Evolutionary conservation across 768 basidiomycete species (phyloP), one percentile per base, ranked within the genome.

Genomic region (Phylloporus sp.): DNA sequence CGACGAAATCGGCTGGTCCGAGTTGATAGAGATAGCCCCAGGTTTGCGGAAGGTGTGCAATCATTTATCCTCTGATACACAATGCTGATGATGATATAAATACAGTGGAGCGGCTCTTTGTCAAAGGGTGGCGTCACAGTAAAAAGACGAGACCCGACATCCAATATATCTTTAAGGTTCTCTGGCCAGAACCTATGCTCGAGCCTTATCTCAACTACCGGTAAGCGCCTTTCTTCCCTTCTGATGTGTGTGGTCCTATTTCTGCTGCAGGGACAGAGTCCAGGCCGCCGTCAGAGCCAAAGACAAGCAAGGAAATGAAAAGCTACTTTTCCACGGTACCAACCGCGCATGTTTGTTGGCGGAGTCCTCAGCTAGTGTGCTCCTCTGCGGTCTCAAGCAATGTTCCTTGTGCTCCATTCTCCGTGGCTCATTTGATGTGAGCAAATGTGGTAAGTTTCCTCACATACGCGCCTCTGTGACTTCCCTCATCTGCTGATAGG

Each of bases 251-350:
- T 59, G 40, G 16, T 18, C 55, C 49, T 52, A 41, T 48, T 15
- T 22, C 32, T 52, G 13, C 34, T 53, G 3, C 46, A 71, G 67
- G 43, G 53, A 56, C 29, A 53, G 36, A 49, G 69, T 72, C 45
- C 61, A 72, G 59, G 34, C 36, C 47, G 41, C 52, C 39, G 12
- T 71, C 45, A 59, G 47, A 51, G 60, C 59, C 29, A 64, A 52
- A 42, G 63, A 67, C 32, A 63, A 64, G 40, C 57, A 60, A 45
- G 75, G 73, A 34, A 80, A 80, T 55, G 84, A 86, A 63, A 76
- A 76, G 55, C 67, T 84, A 2, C 73, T 85, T 24, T 86, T 85
- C 59, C 85, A 86, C 64, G 85, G 85, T n/a, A 86, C 83, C 13
- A 79, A 75, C 47, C 75, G 83, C 45, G 70, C 66, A 9, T 86